phyloP scores from a whole-genome alignment of 176 grass and related monocot species.

The Miscanthus lutarioriparius region DNA sequence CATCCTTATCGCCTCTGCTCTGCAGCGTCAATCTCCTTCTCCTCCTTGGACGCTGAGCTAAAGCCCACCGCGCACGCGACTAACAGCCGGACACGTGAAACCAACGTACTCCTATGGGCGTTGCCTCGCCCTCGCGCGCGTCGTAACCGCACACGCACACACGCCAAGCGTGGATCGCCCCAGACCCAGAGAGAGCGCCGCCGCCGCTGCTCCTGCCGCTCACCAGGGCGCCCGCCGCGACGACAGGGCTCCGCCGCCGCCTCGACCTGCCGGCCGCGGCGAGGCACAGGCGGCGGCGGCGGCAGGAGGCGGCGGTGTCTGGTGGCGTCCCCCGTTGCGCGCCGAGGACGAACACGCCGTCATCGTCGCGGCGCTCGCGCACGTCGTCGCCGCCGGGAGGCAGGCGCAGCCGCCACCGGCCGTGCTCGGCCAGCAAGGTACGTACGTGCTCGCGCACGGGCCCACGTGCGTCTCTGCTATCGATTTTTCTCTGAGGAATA shows the following conservation, averaged over 20 bases:
- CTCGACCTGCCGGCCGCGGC: neutral
- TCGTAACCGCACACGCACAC: neutral
- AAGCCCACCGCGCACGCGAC: neutral
- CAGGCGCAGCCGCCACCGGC: neutral
- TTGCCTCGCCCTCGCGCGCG: neutral
- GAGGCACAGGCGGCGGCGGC: neutral
- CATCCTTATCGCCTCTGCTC: no score
- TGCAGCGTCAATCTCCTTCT: no score
- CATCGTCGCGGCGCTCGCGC: conserved; percentile 55
- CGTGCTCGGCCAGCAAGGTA: conserved; percentile 35
- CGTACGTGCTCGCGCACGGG: neutral
- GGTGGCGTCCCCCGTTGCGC: neutral
- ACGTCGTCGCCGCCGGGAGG: conserved; percentile 27
- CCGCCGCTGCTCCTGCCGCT: neutral
- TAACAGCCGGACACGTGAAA: conserved; percentile 15
- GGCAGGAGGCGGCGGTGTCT: neutral
- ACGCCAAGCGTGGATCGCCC: conserved; percentile 35
- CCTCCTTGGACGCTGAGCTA: no score
- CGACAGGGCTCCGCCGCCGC: neutral
- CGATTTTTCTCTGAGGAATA: neutral
- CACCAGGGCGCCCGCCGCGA: neutral
- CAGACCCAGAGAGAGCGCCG: neutral
- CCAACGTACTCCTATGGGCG: neutral
- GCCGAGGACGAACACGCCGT: conserved; percentile 28
- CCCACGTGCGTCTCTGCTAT: neutral